Base-by-base conservation (phyloP, 768 basidiomycete species). In the Phanerochaete carnosa region DNA sequence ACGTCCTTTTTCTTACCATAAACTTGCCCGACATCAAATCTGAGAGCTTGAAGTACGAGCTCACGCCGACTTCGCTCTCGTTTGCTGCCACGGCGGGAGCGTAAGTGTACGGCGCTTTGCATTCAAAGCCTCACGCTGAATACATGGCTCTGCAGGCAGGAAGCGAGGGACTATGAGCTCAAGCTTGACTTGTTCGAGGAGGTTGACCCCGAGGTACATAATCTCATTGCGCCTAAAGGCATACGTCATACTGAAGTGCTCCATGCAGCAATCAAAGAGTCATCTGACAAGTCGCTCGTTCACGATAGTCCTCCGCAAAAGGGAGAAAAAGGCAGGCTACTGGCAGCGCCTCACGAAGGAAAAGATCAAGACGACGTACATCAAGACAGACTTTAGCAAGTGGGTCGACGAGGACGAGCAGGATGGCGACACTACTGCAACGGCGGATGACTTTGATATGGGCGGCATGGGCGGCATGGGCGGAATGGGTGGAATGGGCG, bases 331-430 rank as follows among this genome's bases (percentile, higher is more conserved):
- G 70, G 71, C 76, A 15, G 96, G 94, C 66, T 98, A 83, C 75
- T 98, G 96, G 96, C 92, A 93, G 26, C 84, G 95, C 60, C 79
- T 98, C 55, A 94, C 92, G 50, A 94, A 96, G 74, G 90, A 91
- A 62, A 95, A 94, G 74, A 70, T 83, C 62, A 92, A 83, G 75
- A 85, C 81, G 54, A 78, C 86, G 59, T 95, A 85, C 76, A 77
- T 98, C 74, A 98, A 97, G 83, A 97, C 94, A 47, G 93, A 98
- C 74, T 98, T 98, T 73, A 80, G 80, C 65, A 96, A 92, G 78
- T 98, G 95, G 95, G 89, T 90, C 45, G 95, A 98, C 69, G 95
- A 98, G 77, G 96, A 98, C 71, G 95, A 98, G 72, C 96, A 98
- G 76, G 90, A 92, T 43, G 89, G 80, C 54, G 82, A 75, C 25